These are phyloP conservation scores for Forsythia suspensa DNA, from an alignment of 257 asterid genomes.

Conservation along the genomic window DNA sequence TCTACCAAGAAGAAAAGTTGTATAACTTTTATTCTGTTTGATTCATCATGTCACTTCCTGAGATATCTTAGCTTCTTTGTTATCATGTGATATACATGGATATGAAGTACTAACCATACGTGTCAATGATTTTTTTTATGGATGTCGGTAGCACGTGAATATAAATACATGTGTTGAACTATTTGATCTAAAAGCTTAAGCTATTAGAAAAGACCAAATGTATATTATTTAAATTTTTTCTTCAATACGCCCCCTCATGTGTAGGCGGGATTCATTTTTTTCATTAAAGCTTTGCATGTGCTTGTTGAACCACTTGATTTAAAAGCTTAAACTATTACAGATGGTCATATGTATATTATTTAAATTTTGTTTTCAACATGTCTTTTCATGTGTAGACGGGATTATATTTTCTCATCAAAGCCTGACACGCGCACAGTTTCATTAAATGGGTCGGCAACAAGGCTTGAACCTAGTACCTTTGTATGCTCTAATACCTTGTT, in stretches of 20 bases:
- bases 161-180: background rate
- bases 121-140: background rate
- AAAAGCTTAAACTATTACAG: too few species aligned
- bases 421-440: background rate
- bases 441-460: too few species aligned
- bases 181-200: background rate
- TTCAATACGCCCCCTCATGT: background rate
- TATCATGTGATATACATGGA: background rate
- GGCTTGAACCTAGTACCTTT: background rate
- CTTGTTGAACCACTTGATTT: too few species aligned
- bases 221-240: background rate
- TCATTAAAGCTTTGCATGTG: background rate
- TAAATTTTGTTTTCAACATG: background rate
- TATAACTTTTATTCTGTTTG: background rate
- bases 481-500: background rate
- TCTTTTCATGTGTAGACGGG: too few species aligned
- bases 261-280: background rate
- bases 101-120: background rate
- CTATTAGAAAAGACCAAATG: background rate
- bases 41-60: background rate
- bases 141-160: background rate
- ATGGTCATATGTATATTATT: too few species aligned
- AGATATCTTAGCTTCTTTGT: constrained; percentile 10
- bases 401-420: background rate
- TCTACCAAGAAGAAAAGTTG: constrained; percentile 8